A percentile compares a stretch with the other conserved stretches of the same genome.
Conservation (phyloP, 2,329 filamentous ascomycete species). For the Penicillium sp. region DNA sequence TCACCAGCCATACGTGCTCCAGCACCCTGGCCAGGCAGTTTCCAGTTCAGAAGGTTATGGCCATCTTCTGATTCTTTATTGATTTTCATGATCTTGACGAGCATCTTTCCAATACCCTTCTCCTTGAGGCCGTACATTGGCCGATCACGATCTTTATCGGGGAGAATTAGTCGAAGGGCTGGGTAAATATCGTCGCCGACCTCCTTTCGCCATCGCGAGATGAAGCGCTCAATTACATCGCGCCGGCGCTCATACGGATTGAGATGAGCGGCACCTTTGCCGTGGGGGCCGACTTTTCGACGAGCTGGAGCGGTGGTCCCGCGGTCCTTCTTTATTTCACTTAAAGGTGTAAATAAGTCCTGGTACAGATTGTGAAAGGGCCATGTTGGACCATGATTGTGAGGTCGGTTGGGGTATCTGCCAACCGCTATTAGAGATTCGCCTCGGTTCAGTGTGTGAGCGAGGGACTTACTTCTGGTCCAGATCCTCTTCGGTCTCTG, state of each 20-base stretch:
- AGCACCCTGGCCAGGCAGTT: constrained; percentile 68
- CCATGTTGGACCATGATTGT: constrained; percentile 73
- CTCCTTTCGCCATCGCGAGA: constrained; percentile 78
- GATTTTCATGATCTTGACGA: constrained; percentile 92
- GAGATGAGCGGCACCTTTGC: constrained; percentile 46
- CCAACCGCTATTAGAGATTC: constrained; percentile 9
- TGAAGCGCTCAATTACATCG: constrained; percentile 79
- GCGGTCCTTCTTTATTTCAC: constrained; percentile 71
- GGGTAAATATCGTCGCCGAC: constrained; percentile 93
- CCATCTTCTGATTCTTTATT: constrained; percentile 87
- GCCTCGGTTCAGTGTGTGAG: too few relatives aligned
- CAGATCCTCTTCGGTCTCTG: constrained; percentile 25
- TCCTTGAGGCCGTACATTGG: constrained; percentile 94
- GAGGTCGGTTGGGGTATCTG: constrained; percentile 77
- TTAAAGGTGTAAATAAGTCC: constrained; percentile 74
- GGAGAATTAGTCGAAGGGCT: constrained; percentile 83
- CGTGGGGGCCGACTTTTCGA: constrained; percentile 58
- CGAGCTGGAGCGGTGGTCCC: constrained; percentile 53
- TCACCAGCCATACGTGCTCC: constrained; percentile 72
- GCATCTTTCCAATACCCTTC: constrained; percentile 78
- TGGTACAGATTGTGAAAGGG: constrained; percentile 76
- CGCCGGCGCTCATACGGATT: constrained; percentile 74
- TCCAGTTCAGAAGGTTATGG: constrained; percentile 84
- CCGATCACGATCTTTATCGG: constrained; percentile 87
- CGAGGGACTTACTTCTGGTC: constrained; percentile 29